Base-by-base conservation (phyloP, 257 asterid species). In the Paulownia fortunei region DNA sequence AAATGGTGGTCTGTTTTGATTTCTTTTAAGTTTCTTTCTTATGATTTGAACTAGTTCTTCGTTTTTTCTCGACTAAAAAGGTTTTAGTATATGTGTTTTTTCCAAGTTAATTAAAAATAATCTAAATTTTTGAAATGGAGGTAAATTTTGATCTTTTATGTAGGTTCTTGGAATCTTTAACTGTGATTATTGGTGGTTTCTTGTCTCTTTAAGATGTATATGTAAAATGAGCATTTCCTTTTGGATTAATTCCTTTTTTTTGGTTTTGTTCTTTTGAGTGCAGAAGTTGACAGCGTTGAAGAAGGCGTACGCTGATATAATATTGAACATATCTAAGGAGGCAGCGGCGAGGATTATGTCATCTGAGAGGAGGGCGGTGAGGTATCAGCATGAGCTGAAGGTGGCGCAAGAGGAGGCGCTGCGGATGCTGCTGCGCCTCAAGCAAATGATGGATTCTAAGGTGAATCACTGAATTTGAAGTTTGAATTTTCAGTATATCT, bases 391-490 rank as follows among this genome's bases (percentile, higher is more conserved):
- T 9, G 94, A 92, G 89, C 87, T 88, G 70, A 81, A 89, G 82
- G 76, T 84, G 76, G 87, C 90, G 37, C 91, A 87, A 79, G 96
- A 89, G 37, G 98, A 93, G 82, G 89, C 84, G 9, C 18, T 91
- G 77, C 85, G 94, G 78, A 87, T 91, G 96, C 84, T 91, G 67
- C 58, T 89, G 60, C 88, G 92, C 62, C 87, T 93, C 47, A 93
- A 93, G 82, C 88, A 88, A 67, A 91, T 88, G 92, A 89, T 91
- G 98, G 97, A 88, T 82, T 69, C 83, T 69, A 88, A 84, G 98
- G 98, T 92, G 78, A 83, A 75, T 6, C 0, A 15, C 49, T 76
- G 62, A 36, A 16, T 42, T 80, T 49, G 12, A 37, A 59, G 47
- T 46, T 69, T 65, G 47, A 68, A 23, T 58, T 12, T 39, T 79